These are phyloP conservation scores for Candida patagonica DNA, from an alignment of 805 yeast species.

Conservation along the genomic window DNA sequence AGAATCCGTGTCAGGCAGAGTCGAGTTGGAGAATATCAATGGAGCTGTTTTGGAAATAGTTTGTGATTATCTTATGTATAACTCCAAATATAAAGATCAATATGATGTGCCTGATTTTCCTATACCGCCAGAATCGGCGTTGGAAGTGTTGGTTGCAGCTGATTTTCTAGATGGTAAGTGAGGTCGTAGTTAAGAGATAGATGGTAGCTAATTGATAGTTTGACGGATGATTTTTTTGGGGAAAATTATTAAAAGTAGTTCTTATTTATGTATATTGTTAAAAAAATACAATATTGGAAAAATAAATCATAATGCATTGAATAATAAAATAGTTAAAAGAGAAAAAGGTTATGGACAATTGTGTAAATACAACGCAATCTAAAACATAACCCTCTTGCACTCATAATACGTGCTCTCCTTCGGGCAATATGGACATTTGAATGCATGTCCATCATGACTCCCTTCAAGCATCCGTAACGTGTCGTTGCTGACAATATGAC, in stretches of 20 bases:
- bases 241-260: no score
- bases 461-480: slow-evolving; percentile 40
- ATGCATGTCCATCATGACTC: slow-evolving; percentile 33
- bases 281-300: no score
- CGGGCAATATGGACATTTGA: slow-evolving; percentile 72
- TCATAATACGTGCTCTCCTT: slow-evolving; percentile 34
- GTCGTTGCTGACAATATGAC: slow-evolving; percentile 51
- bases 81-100: slow-evolving; percentile 47
- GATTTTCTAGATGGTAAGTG: slow-evolving; percentile 56
- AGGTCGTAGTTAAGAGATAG: no score
- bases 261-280: no score
- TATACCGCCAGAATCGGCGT: slow-evolving; percentile 87
- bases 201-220: no score
- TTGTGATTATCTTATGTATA: slow-evolving; percentile 76
- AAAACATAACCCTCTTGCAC: slow-evolving; percentile 39
- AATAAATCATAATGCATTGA: no score
- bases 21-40: slow-evolving; percentile 55
- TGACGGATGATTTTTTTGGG: no score
- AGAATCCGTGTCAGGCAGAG: slow-evolving; percentile 49
- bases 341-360: no score
- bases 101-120: slow-evolving; percentile 76
- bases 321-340: no score
- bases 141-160: slow-evolving; percentile 86
- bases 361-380: no score
- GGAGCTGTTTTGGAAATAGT: slow-evolving; percentile 67